These are phyloP conservation scores for Fusarium luffae DNA, from an alignment of 2,329 filamentous ascomycete genomes.

Conservation along the genomic window DNA sequence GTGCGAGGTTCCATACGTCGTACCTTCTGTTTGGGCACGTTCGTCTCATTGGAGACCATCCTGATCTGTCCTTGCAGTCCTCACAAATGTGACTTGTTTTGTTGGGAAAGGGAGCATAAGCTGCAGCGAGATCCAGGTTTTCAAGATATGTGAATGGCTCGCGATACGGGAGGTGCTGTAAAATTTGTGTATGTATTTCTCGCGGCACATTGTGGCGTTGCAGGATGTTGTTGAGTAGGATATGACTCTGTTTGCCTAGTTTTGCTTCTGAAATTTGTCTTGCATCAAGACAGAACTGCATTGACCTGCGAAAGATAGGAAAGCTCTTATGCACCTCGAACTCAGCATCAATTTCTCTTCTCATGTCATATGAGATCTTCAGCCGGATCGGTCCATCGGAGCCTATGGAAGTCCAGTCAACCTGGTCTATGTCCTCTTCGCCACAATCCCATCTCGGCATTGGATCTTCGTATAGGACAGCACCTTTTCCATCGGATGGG, in stretches of 20 bases:
- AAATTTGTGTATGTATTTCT: conserved; percentile 1
- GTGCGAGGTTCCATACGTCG: conserved; percentile 14
- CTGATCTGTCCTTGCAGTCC: fast-evolving
- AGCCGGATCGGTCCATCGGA: conserved; percentile 16
- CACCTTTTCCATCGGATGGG: fast-evolving
- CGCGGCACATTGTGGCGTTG: neutral
- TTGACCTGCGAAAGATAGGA: conserved; percentile 8
- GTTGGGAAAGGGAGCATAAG: conserved; percentile 2
- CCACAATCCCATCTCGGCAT: conserved; percentile 2
- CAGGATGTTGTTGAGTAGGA: neutral
- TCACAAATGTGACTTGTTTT: neutral
- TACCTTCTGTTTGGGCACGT: neutral
- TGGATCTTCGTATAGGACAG: fast-evolving
- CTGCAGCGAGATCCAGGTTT: neutral
- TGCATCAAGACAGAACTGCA: conserved; percentile 20
- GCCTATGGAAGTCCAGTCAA: neutral
- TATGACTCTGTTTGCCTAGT: neutral
- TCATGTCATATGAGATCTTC: neutral
- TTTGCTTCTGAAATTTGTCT: neutral
- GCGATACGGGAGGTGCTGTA: neutral
- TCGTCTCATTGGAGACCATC: neutral
- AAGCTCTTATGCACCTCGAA: no score
- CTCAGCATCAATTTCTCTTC: no score
- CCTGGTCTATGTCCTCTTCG: neutral
- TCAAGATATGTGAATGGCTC: neutral